Evolutionary conservation across 73 alveolate genomes (phyloP), one percentile per base, ranked within the genome.

Genomic region (Paramecium sonneborni): DNA sequence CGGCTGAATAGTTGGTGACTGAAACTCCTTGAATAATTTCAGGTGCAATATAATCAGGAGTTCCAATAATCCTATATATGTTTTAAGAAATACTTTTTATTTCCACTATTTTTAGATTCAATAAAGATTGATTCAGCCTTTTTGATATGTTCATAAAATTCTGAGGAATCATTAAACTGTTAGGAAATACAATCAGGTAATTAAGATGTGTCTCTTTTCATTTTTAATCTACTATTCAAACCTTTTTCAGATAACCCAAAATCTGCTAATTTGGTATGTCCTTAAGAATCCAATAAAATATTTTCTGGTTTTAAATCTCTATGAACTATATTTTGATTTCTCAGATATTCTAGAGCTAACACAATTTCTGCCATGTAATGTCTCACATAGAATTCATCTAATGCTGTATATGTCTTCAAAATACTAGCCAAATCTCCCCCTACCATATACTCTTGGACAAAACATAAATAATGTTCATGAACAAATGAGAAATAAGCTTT

Each of bases 21-120:
- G 92, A 84, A 5, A 46, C 72, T 43, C 95, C 92, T 28, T 62
- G 26, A 12, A 92, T 35, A 43, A 92, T 85, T 67, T 92, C 95
- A 44, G 95, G 95, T 37, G 95, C 95, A 30, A 92, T 92, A 46
- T 92, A 92, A 76, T 92, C 95, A 35, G 95, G 95, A 38, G 95
- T 92, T 9, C 95, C 95, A 30, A 92, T 57, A 9, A 85, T 92
- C 20, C 89, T 84, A 44, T 30, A 44, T 39, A 23, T 7, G 39
- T 4, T 21, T 46, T 69, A 52, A 15, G 23, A 11, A 62, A 5
- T 28, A 46, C 92, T 93, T 43, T 34, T 89, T 55, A 11, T 85
- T 85, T 41, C 88, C 72, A 56, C 82, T 86, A 35, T 68, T 57
- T 68, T 89, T 69, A 43, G 84, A 12, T 70, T 41, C 28, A 28